Evolutionary conservation across 768 basidiomycete genomes (phyloP).

Genomic region (Agaricus subrufescens): DNA sequence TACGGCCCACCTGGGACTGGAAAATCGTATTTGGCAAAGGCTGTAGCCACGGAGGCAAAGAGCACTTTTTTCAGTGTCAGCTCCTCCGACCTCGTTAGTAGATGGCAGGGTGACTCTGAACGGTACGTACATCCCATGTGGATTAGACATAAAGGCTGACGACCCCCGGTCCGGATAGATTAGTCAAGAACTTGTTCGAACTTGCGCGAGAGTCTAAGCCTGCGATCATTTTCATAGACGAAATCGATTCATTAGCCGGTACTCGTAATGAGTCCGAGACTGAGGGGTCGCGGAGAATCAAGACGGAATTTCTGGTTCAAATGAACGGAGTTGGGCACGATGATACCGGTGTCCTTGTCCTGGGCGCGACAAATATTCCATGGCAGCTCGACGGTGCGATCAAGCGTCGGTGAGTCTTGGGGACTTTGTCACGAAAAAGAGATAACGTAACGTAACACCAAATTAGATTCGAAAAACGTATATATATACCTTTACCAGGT

Average conservation of each 20-base stretch:
- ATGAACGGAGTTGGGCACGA: constrained; percentile 99
- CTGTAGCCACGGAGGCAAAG: constrained; percentile 98
- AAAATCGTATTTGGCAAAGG: constrained; percentile 95
- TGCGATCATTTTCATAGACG: constrained; percentile 98
- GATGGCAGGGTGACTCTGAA: constrained; percentile 99
- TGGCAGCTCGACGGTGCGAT: constrained; percentile 98
- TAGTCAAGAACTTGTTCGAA: constrained; percentile 94
- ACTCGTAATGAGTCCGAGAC: constrained; percentile 96
- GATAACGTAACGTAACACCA: neutral
- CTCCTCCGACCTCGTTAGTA: constrained; percentile 93
- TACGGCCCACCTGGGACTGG: constrained; percentile 99
- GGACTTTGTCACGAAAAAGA: neutral
- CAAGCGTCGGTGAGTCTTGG: constrained; percentile 71
- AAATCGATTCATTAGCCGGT: constrained; percentile 94
- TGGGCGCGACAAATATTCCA: constrained; percentile 98
- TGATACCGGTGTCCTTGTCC: constrained; percentile 91
- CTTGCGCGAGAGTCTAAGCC: constrained; percentile 96
- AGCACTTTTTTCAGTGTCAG: constrained; percentile 98
- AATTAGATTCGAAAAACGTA: constrained; percentile 89
- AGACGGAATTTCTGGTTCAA: constrained; percentile 96
- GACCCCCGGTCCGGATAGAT: constrained; percentile 34
- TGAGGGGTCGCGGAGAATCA: constrained; percentile 94
- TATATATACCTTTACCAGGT: constrained; percentile 96
- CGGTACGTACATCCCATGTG: constrained; percentile 46
- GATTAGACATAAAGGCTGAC: neutral